phyloP scores from a whole-genome alignment of 2,329 filamentous ascomycete genomes.

The Penicillium aurantiogriseum region DNA sequence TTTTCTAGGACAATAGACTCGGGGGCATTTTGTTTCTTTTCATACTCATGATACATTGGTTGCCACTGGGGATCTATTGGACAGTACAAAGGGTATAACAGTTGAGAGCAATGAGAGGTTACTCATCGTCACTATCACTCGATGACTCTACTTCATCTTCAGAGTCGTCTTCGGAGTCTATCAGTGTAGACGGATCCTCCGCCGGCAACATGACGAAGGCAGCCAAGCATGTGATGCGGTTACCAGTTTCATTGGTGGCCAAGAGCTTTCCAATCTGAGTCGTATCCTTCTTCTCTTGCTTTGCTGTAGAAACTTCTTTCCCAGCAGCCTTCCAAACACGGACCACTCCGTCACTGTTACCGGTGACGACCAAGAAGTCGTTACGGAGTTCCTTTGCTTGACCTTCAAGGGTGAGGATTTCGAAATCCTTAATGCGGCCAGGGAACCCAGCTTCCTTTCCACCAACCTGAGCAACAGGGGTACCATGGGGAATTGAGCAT shows the following conservation, averaged over 20 bases:
- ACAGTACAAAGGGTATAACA: slow-evolving; percentile 28
- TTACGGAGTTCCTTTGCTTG: slow-evolving; percentile 31
- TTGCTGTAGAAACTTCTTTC: slow-evolving; percentile 28
- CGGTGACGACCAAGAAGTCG: slow-evolving; percentile 64
- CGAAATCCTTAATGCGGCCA: slow-evolving; percentile 85
- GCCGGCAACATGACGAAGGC: slow-evolving; percentile 79
- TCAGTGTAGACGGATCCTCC: slow-evolving; percentile 53
- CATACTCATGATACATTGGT: slow-evolving; percentile 16
- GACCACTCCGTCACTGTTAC: slow-evolving; percentile 81
- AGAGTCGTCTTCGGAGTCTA: slow-evolving; percentile 54
- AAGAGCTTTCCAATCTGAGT: slow-evolving; percentile 64
- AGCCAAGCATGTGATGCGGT: slow-evolving; percentile 83
- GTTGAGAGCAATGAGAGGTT: slow-evolving; percentile 17
- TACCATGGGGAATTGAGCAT: slow-evolving; percentile 59
- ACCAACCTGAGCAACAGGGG: slow-evolving; percentile 71
- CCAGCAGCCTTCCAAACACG: slow-evolving; percentile 67
- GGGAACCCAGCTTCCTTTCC: slow-evolving; percentile 66
- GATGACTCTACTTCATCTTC: slow-evolving; percentile 40
- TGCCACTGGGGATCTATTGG: slow-evolving; percentile 10
- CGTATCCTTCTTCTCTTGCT: slow-evolving; percentile 17
- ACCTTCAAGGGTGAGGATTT: slow-evolving; percentile 54
- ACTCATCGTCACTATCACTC: slow-evolving; percentile 32
- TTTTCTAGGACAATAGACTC: not conserved
- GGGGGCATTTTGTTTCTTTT: not conserved
- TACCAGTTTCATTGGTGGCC: slow-evolving; percentile 78